A percentile compares a stretch with the other conserved stretches of the same genome.
Conservation (phyloP, 306 rosid species). For the Cicer chorassanicum region DNA sequence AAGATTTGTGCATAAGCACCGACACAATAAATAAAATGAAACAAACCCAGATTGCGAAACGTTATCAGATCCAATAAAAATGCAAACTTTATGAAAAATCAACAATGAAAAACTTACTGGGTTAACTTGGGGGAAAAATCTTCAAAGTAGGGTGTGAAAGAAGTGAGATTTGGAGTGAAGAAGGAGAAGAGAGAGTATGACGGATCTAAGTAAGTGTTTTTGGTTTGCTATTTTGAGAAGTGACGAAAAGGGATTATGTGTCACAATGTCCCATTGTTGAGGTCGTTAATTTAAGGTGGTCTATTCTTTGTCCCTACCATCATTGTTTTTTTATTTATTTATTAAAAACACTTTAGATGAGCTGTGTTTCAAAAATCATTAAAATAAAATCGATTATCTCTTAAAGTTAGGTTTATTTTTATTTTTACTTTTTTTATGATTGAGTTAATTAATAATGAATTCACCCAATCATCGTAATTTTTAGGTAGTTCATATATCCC, state of each 20-base stretch:
- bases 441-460: too few relatives aligned
- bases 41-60: conserved; percentile 40
- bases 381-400: too few relatives aligned
- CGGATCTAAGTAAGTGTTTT: conserved; percentile 41
- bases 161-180: conserved; percentile 44
- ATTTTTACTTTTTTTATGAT: too few relatives aligned
- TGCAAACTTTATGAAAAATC: conserved; percentile 9
- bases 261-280: conserved; percentile 41
- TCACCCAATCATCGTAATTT: too few relatives aligned
- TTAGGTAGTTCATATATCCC: too few relatives aligned
- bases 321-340: background rate
- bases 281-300: conserved; percentile 44
- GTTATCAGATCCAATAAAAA: conserved; percentile 38
- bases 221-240: conserved; percentile 47
- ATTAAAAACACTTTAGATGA: too few relatives aligned
- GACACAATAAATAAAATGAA: conserved; percentile 26
- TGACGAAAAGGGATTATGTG: conserved; percentile 34
- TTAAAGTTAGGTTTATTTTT: too few relatives aligned
- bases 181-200: conserved; percentile 9
- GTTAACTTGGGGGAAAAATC: conserved; percentile 20
- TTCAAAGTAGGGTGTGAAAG: conserved; percentile 28
- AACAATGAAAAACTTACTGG: conserved; percentile 42
- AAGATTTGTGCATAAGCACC: conserved; percentile 16
- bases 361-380: too few relatives aligned
- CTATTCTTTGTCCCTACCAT: conserved; percentile 4